Evolutionary conservation across 2,329 filamentous ascomycete genomes (phyloP).

Genomic region (Cordyceps pruinosa): DNA sequence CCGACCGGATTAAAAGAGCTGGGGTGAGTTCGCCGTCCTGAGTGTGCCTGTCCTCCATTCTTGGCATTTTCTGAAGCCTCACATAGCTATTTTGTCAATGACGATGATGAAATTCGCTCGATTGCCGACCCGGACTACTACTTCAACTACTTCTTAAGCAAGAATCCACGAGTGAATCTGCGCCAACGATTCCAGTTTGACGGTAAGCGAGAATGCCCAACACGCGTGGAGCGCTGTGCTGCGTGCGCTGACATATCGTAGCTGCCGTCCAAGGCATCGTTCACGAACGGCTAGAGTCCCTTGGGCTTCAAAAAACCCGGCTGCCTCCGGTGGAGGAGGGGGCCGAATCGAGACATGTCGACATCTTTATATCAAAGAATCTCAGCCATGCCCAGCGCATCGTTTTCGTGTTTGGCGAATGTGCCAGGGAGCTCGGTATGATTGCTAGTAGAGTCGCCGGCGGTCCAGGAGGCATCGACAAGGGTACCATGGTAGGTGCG

Average conservation of each 20-base stretch:
- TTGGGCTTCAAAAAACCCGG: conserved; percentile 52
- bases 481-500: conserved; percentile 64
- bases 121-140: conserved; percentile 60
- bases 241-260: conserved; percentile 25
- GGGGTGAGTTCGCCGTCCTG: conserved; percentile 44
- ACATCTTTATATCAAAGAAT: conserved; percentile 55
- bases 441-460: conserved; percentile 63
- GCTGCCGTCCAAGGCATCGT: conserved; percentile 58
- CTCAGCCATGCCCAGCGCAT: conserved; percentile 54
- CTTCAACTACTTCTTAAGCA: conserved; percentile 68
- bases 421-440: conserved; percentile 64
- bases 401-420: conserved; percentile 68
- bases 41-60: conserved; percentile 20
- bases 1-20: conserved; percentile 59
- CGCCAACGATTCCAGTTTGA: conserved; percentile 70
- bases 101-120: conserved; percentile 65
- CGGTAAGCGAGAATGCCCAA: conserved; percentile 36
- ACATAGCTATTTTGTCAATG: conserved; percentile 69
- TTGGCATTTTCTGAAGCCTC: neutral
- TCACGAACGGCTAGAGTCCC: conserved; percentile 50
- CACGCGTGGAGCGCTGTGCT: neutral
- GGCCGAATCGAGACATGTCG: conserved; percentile 45
- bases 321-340: conserved; percentile 45
- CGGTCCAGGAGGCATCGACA: conserved; percentile 56
- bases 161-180: conserved; percentile 70